These are phyloP conservation scores for Bipolaris sorokiniana DNA, from an alignment of 2,329 filamentous ascomycete species.

Conservation along the genomic window DNA sequence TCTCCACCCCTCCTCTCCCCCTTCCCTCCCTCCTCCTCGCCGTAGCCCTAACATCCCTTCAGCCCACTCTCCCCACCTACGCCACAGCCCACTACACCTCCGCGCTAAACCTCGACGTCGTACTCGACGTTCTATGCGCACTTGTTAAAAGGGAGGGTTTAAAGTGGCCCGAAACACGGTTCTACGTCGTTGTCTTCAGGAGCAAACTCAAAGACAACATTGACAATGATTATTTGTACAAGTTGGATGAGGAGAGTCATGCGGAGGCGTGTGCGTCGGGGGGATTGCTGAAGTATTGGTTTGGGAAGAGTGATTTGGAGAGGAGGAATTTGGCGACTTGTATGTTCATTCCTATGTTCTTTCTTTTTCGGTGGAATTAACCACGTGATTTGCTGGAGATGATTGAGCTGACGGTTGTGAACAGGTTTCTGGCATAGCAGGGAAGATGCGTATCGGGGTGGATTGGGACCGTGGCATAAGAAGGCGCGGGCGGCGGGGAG, in stretches of 20 bases:
- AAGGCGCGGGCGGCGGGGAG: conserved; percentile 58
- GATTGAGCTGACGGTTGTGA: conserved; percentile 17
- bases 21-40: conserved; percentile 72
- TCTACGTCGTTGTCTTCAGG: conserved; percentile 86
- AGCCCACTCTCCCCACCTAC: conserved; percentile 70
- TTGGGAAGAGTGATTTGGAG: conserved; percentile 72
- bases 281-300: conserved; percentile 93
- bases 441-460: conserved; percentile 66
- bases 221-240: conserved; percentile 70
- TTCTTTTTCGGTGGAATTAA: no score
- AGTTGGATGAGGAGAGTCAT: conserved; percentile 79
- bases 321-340: conserved; percentile 80
- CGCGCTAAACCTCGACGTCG: conserved; percentile 76
- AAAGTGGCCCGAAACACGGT: conserved; percentile 66
- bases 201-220: conserved; percentile 72
- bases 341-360: conserved; percentile 38
- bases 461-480: conserved; percentile 63
- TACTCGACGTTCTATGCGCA: conserved; percentile 64
- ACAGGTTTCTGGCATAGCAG: conserved; percentile 69
- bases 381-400: no score
- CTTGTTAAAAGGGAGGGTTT: conserved; percentile 57
- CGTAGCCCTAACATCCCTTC: conserved; percentile 70
- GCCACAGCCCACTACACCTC: conserved; percentile 75
- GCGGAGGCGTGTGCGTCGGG: conserved; percentile 79
- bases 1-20: conserved; percentile 73